Percentiles rank a stretch among this genome's conserved stretches.
phyloP scores from a whole-genome alignment of 2,329 filamentous ascomycete genomes.

The Talaromyces sp. region DNA sequence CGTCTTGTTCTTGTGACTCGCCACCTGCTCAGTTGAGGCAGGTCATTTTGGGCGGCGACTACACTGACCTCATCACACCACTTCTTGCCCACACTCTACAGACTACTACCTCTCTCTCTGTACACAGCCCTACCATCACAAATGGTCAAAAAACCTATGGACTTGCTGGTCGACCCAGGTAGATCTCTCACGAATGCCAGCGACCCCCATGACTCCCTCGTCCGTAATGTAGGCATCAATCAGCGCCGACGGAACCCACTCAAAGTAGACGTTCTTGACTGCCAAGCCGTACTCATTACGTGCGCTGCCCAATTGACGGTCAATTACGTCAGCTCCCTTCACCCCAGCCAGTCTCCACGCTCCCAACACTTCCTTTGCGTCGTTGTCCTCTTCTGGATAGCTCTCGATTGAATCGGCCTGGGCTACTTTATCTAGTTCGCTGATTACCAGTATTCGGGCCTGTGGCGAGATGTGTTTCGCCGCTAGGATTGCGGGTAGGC shows the following conservation, averaged over 20 bases:
- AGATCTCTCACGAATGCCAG: slow-evolving; percentile 44
- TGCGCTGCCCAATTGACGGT: slow-evolving; percentile 17
- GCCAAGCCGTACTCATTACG: slow-evolving; percentile 21
- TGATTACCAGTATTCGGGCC: slow-evolving; percentile 54
- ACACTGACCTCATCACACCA: not conserved
- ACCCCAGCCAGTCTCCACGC: slow-evolving; percentile 42
- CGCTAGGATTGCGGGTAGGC: slow-evolving; percentile 56
- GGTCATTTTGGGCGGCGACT: not conserved
- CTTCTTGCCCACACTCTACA: not conserved
- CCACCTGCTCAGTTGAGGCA: not conserved
- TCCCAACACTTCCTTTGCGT: slow-evolving; percentile 49
- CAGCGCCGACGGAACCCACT: slow-evolving; percentile 55
- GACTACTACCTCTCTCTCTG: not conserved
- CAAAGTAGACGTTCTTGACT: slow-evolving; percentile 55
- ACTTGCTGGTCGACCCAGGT: slow-evolving; percentile 36
- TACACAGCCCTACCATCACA: slow-evolving; percentile 28
- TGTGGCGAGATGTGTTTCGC: slow-evolving; percentile 49
- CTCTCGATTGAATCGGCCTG: slow-evolving; percentile 40
- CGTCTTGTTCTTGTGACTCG: not conserved
- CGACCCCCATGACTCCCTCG: slow-evolving; percentile 43
- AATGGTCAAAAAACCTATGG: slow-evolving; percentile 43
- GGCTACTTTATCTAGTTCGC: slow-evolving; percentile 62
- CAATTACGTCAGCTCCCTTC: slow-evolving; percentile 21
- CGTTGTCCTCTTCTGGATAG: slow-evolving; percentile 52
- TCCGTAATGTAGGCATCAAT: slow-evolving; percentile 58